Base-by-base conservation (phyloP, 352 stramenopile genomes). In the Pythium aphanidermatum region DNA sequence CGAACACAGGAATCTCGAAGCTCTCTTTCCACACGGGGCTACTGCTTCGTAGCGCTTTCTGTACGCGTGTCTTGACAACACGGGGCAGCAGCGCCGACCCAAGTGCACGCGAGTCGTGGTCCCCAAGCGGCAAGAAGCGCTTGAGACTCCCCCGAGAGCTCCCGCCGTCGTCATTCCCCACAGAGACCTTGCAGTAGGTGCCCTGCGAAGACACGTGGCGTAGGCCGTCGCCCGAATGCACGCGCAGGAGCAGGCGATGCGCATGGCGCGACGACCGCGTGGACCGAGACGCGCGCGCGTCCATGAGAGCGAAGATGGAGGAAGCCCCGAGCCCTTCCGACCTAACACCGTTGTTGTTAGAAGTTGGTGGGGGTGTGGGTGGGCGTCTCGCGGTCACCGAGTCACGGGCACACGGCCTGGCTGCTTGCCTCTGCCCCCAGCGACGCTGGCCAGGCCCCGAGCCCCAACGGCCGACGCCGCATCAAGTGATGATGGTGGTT, bases 1-100 rank as follows among this genome's bases (percentile, higher is more conserved):
- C 68, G 10, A 69, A 35, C 3, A 81, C 60, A 2, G 71, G 58
- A 31, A 88, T 70, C 37, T 86, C 78, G 40, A 87, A 87, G 48
- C 81, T 86, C 39, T 90, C 78, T 51, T 90, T 86, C 78, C 78
- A 90, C 9, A 83, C 60, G 3, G 71, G 68, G 38, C 69, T 74
- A n/a, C n/a, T n/a, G 6, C 56, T 35, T 19, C 58, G 57, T 21
- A 60, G 68, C 12, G 58, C 71, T 40, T 86, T 86, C 37, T 84
- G 73, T 34, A 81, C 63, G 29, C 75, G 52, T 5, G 78, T 90
- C 67, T 87, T 87, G 33, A 78, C 48, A 10, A 84, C 61, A 31
- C 73, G 52, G 43, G 76, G 65, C 26, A 51, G 51, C 9, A 11
- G 36, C 17, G 36, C 25, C 17, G 36, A 21, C 36, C 17, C 36